These are phyloP conservation scores for Stachybotrys elegans DNA, from an alignment of 2,329 filamentous ascomycete genomes.

Conservation along the genomic window DNA sequence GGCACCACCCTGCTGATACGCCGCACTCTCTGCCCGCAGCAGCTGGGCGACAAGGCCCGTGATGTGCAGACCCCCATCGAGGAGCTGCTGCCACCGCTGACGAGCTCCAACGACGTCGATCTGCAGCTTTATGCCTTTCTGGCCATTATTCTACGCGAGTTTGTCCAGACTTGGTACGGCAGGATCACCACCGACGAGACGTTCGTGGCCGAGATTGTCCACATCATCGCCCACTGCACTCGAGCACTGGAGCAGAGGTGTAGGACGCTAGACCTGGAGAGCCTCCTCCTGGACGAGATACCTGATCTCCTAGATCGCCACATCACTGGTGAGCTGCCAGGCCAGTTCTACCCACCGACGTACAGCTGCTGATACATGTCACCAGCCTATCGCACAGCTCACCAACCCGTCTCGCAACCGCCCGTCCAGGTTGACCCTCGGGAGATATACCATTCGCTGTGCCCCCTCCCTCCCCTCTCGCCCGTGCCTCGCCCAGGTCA, in stretches of 20 bases:
- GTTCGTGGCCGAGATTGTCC: slow-evolving; percentile 83
- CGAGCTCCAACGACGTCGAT: slow-evolving; percentile 91
- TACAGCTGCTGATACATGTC: slow-evolving; percentile 8
- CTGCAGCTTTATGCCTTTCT: slow-evolving; percentile 89
- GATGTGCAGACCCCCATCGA: slow-evolving; percentile 56
- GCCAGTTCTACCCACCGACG: neutral
- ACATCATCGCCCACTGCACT: slow-evolving; percentile 89
- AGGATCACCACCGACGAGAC: slow-evolving; percentile 87
- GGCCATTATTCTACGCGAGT: slow-evolving; percentile 83
- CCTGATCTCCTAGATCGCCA: slow-evolving; percentile 78
- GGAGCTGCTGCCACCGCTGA: slow-evolving; percentile 81
- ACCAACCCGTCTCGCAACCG: slow-evolving; percentile 49
- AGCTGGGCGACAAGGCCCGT: slow-evolving; percentile 52
- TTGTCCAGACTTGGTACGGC: slow-evolving; percentile 87
- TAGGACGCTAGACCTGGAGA: slow-evolving; percentile 76
- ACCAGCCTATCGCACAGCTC: slow-evolving; percentile 68
- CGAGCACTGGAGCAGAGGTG: slow-evolving; percentile 81
- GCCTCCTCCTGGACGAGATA: slow-evolving; percentile 80
- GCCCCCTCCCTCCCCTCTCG: slow-evolving; percentile 73
- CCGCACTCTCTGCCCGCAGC: slow-evolving; percentile 74
- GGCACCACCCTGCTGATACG: slow-evolving; percentile 79
- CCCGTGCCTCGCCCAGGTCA: slow-evolving; percentile 62
- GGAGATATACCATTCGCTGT: slow-evolving; percentile 76
- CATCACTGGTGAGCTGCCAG: slow-evolving; percentile 57
- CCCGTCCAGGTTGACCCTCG: slow-evolving; percentile 59